A percentile compares a stretch with the other conserved stretches of the same genome.
These are phyloP conservation scores for Pilatotrama ljubarskyi DNA, from an alignment of 768 basidiomycete species.

Conservation along the genomic window DNA sequence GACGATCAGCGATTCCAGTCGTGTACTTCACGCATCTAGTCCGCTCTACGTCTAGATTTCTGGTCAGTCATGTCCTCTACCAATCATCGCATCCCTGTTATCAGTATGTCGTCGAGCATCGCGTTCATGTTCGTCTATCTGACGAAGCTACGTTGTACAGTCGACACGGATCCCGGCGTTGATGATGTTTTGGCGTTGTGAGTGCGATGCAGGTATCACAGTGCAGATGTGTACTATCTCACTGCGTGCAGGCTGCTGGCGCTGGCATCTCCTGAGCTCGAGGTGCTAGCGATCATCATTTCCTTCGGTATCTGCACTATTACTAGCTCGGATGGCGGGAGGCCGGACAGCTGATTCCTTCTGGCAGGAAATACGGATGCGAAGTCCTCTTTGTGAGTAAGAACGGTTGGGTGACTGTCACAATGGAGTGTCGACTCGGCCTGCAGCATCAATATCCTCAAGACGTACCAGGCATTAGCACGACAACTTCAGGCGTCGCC, in stretches of 20 bases:
- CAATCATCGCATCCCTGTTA: slow-evolving; percentile 50
- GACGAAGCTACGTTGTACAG: slow-evolving; percentile 36
- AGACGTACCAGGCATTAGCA: slow-evolving; percentile 68
- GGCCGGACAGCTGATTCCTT: neutral
- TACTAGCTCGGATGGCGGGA: too few species aligned
- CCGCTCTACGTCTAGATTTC: too few species aligned
- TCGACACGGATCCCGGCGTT: slow-evolving; percentile 86
- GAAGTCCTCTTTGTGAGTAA: slow-evolving; percentile 57
- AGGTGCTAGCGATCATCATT: slow-evolving; percentile 73
- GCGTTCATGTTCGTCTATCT: neutral
- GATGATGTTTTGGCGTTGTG: slow-evolving; percentile 82
- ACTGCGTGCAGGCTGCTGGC: slow-evolving; percentile 59
- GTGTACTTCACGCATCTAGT: too few species aligned
- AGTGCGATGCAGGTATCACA: slow-evolving; percentile 22
- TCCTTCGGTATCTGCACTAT: slow-evolving; percentile 59
- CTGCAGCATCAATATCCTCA: slow-evolving; percentile 68
- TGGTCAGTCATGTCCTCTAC: neutral
- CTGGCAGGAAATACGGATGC: slow-evolving; percentile 69
- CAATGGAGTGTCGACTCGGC: neutral
- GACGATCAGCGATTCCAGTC: too few species aligned
- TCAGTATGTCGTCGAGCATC: slow-evolving; percentile 50
- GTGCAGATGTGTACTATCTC: too few species aligned
- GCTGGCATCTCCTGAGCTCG: slow-evolving; percentile 78
- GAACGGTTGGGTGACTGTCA: slow-evolving; percentile 17
- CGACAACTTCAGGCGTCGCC: slow-evolving; percentile 59